Evolutionary conservation across 2,329 filamentous ascomycete genomes (phyloP), one percentile per base, ranked within the genome.

Genomic region (Neopestalotiopsis sp.): DNA sequence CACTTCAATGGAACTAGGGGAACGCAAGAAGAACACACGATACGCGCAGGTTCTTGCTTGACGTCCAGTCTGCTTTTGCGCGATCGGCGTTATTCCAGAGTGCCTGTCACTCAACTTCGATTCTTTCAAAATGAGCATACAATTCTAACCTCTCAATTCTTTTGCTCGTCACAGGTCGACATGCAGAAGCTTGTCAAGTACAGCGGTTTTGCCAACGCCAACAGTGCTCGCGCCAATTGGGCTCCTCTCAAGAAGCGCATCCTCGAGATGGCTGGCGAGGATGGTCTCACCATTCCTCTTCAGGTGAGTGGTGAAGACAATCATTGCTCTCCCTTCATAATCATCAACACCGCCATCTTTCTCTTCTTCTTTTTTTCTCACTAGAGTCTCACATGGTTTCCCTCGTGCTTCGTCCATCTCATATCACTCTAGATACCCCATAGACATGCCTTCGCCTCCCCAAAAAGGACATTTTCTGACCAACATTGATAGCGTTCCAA

Each of bases 251-350:
- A 53, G 45, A 53, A 53, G 45, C 45, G 45, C 17, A 53, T 53
- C 45, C 45, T 53, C n/a, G 45, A 53, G 45, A 53, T 53, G 45
- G 45, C 45, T 20, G 45, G 45, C n/a, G 45, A 53, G 45, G 45
- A 53, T 53, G 45, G 45, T n/a, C 45, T 53, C 3, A n/a, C 5
- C 17, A 53, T 53, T 20, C 45, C 45, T 17, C 5, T 20, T 53
- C 45, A 53, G 45, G 45, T 53, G 17, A 53, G 45, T 53, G n/a
- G 10, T 38, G 6, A 2, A 38, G 10, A 38, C 10, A 38, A 38
- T 38, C 34, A 28, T 28, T 28, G 24, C 24, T 28, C 24, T 2
- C 24, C 24, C 24, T 28, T 28, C 24, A 28, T 28, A 28, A 28
- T 28, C 24, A 28, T 28, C 24, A 28, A 28, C 24, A 28, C 24